Evolutionary conservation across 2,329 filamentous ascomycete species (phyloP).

Genomic region (Colletotrichum tanaceti): DNA sequence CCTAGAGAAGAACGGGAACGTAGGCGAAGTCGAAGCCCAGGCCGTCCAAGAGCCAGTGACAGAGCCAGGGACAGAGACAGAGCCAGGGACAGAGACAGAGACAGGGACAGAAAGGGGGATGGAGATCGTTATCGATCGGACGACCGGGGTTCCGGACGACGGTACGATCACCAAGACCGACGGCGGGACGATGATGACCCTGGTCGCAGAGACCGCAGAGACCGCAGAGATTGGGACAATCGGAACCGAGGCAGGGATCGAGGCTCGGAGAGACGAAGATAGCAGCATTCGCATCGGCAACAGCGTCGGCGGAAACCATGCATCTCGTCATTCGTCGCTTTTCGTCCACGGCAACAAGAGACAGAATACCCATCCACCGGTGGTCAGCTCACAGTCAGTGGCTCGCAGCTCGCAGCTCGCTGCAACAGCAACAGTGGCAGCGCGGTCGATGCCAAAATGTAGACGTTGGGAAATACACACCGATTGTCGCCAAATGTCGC

Average conservation of each 20-base stretch:
- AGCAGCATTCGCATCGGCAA: conserved; percentile 9
- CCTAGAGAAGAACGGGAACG: conserved; percentile 41
- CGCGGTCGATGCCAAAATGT: conserved; percentile 34
- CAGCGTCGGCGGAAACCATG: neutral
- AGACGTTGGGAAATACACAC: conserved; percentile 20
- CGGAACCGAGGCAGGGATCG: conserved; percentile 47
- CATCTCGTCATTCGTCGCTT: neutral
- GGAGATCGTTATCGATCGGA: conserved; percentile 38
- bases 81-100: conserved; percentile 19
- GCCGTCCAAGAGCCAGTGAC: conserved; percentile 36
- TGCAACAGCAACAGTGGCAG: neutral
- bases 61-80: conserved; percentile 27
- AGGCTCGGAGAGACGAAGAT: conserved; percentile 46
- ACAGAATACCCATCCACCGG: conserved; percentile 32
- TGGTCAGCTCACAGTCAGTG: neutral
- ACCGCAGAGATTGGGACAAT: conserved; percentile 50
- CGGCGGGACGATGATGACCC: conserved; percentile 45
- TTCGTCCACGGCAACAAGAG: conserved; percentile 21
- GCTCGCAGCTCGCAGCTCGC: conserved; percentile 1
- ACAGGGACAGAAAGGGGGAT: conserved; percentile 26
- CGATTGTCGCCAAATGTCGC: conserved; percentile 27
- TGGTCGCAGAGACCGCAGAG: conserved; percentile 50
- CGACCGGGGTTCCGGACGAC: conserved; percentile 32
- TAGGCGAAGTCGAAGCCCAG: conserved; percentile 59
- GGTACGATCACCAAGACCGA: conserved; percentile 40